Percentiles rank a stretch among this genome's conserved stretches.
These are phyloP conservation scores for Bipolaris victoriae DNA, from an alignment of 2,329 filamentous ascomycete species.

Conservation along the genomic window DNA sequence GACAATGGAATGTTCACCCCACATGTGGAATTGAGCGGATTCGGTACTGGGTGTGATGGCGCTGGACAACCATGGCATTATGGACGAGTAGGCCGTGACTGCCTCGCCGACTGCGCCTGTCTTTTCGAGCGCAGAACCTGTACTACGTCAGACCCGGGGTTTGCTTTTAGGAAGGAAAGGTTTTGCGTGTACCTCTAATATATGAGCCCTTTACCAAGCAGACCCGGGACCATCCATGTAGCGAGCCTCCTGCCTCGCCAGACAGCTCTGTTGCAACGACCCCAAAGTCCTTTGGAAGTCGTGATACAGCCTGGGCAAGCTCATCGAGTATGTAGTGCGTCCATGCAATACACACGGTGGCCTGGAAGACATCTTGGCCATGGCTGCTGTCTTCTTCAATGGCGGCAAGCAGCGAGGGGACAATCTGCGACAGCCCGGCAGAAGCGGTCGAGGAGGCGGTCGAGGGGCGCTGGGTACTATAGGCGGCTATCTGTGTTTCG, in stretches of 20 bases:
- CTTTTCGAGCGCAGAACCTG: slow-evolving; percentile 56
- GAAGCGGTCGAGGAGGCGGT: slow-evolving; percentile 49
- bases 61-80: slow-evolving; percentile 68
- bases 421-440: slow-evolving; percentile 43
- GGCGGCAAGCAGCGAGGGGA: slow-evolving; percentile 50
- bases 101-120: slow-evolving; percentile 60
- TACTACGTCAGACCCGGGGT: slow-evolving; percentile 11
- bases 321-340: slow-evolving; percentile 80
- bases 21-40: slow-evolving; percentile 68
- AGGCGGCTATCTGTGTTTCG: slow-evolving; percentile 55
- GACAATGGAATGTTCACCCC: slow-evolving; percentile 79
- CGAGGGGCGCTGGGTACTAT: slow-evolving; percentile 50
- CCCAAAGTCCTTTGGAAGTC: slow-evolving; percentile 68
- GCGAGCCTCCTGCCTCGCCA: slow-evolving; percentile 42
- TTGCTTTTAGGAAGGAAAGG: background rate
- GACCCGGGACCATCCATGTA: slow-evolving; percentile 79
- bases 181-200: slow-evolving; percentile 66
- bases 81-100: slow-evolving; percentile 68
- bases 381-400: slow-evolving; percentile 50
- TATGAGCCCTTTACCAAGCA: slow-evolving; percentile 81
- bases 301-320: slow-evolving; percentile 65
- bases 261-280: slow-evolving; percentile 31
- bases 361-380: slow-evolving; percentile 71
- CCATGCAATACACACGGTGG: slow-evolving; percentile 82
- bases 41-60: slow-evolving; percentile 58